A percentile compares a stretch with the other conserved stretches of the same genome.
phyloP scores from a whole-genome alignment of 1,139 yeast genomes.

The Suhomyces bribrorum region DNA sequence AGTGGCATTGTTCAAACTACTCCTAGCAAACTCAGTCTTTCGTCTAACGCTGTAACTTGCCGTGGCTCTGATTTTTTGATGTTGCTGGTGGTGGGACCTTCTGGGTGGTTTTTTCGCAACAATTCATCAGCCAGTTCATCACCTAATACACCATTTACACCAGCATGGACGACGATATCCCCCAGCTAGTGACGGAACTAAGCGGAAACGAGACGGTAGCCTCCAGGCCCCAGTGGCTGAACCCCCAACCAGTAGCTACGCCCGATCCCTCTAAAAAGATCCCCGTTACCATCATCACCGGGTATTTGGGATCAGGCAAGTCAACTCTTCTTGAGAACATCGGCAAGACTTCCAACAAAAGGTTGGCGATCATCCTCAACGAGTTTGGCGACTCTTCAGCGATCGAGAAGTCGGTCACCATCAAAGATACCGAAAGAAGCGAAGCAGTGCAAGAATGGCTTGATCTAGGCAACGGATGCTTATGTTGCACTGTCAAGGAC shows the following conservation, averaged over 20 bases:
- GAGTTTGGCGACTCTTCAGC: conserved; percentile 89
- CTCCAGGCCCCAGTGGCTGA: conserved; percentile 1
- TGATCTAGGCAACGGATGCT: conserved; percentile 93
- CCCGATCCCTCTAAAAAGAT: conserved; percentile 43
- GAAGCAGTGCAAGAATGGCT: conserved; percentile 85
- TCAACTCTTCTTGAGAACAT: conserved; percentile 78
- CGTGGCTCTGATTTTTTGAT: too few relatives aligned
- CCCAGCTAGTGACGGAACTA: conserved; percentile 20
- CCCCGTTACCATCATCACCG: conserved; percentile 92
- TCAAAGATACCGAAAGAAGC: conserved; percentile 57
- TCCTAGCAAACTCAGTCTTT: too few relatives aligned
- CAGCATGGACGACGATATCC: conserved; percentile 25
- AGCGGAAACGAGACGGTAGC: conserved; percentile 8
- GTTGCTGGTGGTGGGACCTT: too few relatives aligned
- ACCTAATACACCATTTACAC: neutral
- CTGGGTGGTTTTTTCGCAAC: neutral
- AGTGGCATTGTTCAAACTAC: too few relatives aligned
- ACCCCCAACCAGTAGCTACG: conserved; percentile 15
- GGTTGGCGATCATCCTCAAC: conserved; percentile 86
- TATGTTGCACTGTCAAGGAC: conserved; percentile 94
- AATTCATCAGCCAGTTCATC: neutral
- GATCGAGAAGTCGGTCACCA: conserved; percentile 83
- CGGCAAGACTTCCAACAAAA: conserved; percentile 66
- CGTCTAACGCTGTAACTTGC: too few relatives aligned
- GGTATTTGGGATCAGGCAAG: conserved; percentile 94